Base-by-base conservation (phyloP, 148 eudicot species). In the Bassia scoparia region DNA sequence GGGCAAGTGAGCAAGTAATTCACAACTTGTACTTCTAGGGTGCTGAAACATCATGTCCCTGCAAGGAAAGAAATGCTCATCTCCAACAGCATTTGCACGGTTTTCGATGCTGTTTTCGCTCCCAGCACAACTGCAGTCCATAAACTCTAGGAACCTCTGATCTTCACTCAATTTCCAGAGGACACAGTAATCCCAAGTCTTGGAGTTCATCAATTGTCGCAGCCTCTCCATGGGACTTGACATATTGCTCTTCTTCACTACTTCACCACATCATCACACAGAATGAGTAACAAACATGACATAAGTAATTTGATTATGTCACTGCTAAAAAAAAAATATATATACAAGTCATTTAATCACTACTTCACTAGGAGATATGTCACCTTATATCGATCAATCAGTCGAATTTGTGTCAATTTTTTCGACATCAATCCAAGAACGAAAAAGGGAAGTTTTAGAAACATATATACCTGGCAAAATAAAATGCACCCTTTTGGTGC, bases 111-210 rank as follows among this genome's bases (percentile, higher is more conserved):
- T 76, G 53, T 24, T 16, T 38, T 83, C 82, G 56, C 73, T 78
- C 43, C 98, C 98, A 70, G 62, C 87, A 77, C 98, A 94, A 59
- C 96, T 88, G 21, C 98, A 91, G 62, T 83, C 86, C 79, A 85
- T 75, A 85, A 85, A 89, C 81, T 91, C 96, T 54, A 94, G 81
- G 59, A 81, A 87, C 98, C 97, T 89, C 75, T 92, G 93, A 81
- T 91, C 98, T 78, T 89, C 88, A 82, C 83, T 88, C 72, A 92
- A 72, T 63, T 85, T 89, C 98, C 97, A 95, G 21, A 95, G 65
- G 43, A 95, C 86, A 71, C 86, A 87, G 8, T 91, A 91, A 78
- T 91, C 97, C 97, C 97, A 95, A 73, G 87, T 76, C 61, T 90
- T 84, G 38, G 82, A 58, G 46, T 89, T 89, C 67, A 91, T 83